Evolutionary conservation across 495 filamentous ascomycete species (phyloP), one percentile per base, ranked within the genome.

Genomic region (Tetracladium marchalianum): DNA sequence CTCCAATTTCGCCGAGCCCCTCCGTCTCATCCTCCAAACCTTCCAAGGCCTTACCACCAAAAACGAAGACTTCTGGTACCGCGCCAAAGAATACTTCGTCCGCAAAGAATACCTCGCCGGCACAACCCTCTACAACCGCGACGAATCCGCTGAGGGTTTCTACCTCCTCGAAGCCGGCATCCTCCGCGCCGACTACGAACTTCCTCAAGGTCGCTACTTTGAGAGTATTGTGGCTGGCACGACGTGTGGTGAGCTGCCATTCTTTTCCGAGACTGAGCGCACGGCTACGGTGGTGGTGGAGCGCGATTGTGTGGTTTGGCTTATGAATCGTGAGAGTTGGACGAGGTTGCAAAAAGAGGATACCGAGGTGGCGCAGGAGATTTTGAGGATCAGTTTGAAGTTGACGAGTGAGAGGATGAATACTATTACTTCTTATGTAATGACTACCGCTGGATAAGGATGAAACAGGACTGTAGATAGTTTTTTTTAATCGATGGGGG

Each of bases 41-140:
- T 96, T 98, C 66, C 80, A 87, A 49, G 85, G 85, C 48, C 70
- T 95, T 34, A 88, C 81, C 39, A 70, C 81, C 41, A 81, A 85
- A 55, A 82, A 84, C 53, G 90, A 95, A 60, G 90, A 95, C 58
- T 98, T 97, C 60, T 98, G 92, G 92, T 89, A 85, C 65, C 76
- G 75, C 9, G 78, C 74, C 10, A 79, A 75, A 31, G 69, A 72
- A 1, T 95, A 80, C 62, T 95, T 97, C 59, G 55, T 62, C 11
- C 76, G 77, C 42, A 73, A 77, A 35, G 73, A 77, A 54, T 86
- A 82, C 51, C 41, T 72, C 0, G 70, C 80, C 0, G 86, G 85
- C 4, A 76, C 74, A n/a, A 66, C 85, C 13, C 64, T 98, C 3
- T 98, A 89, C 63, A 63, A 77, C 16, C 75, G 80, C 54, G 84